Conservation (phyloP, 208 protist genomes). For the Acanthamoeba castellanii region DNA sequence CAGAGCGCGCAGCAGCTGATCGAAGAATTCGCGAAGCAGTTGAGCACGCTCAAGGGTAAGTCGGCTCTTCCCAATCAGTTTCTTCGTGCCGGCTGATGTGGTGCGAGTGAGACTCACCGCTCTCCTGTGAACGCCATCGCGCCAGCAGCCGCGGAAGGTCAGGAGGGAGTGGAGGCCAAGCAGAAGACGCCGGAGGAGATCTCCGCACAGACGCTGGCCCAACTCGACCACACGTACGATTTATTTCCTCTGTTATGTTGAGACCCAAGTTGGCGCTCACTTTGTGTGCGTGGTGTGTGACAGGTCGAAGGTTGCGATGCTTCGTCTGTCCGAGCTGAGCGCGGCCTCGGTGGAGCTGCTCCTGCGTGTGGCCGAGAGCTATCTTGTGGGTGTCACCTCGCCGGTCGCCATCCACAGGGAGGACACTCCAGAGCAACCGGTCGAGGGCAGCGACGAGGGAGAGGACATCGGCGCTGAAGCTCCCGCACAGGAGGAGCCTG, state of each 20-base stretch:
- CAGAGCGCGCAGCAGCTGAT: constrained; percentile 9
- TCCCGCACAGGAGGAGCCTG: background rate
- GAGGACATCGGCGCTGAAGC: background rate
- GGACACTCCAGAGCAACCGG: background rate
- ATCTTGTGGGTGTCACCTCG: constrained; percentile 6
- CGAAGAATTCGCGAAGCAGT: background rate
- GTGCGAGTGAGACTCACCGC: too few species aligned
- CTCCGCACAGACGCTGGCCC: background rate
- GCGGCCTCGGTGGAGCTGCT: background rate
- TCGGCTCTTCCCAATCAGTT: background rate
- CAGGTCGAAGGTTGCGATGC: constrained; percentile 19
- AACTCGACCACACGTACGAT: background rate
- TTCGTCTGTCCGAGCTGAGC: constrained; percentile 45
- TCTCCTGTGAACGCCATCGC: too few species aligned
- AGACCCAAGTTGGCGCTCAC: too few species aligned
- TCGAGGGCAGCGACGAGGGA: background rate
- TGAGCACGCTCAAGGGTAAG: background rate
- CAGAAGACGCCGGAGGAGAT: background rate
- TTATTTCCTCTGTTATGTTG: too few species aligned
- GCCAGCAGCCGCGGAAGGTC: background rate
- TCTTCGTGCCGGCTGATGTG: too few species aligned
- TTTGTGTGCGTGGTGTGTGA: background rate
- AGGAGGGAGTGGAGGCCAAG: background rate
- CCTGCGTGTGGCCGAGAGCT: constrained; percentile 24
- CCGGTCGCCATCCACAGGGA: background rate